Base-by-base conservation (phyloP, 1,284 basidiomycete species). In the Dichomitus squalens region DNA sequence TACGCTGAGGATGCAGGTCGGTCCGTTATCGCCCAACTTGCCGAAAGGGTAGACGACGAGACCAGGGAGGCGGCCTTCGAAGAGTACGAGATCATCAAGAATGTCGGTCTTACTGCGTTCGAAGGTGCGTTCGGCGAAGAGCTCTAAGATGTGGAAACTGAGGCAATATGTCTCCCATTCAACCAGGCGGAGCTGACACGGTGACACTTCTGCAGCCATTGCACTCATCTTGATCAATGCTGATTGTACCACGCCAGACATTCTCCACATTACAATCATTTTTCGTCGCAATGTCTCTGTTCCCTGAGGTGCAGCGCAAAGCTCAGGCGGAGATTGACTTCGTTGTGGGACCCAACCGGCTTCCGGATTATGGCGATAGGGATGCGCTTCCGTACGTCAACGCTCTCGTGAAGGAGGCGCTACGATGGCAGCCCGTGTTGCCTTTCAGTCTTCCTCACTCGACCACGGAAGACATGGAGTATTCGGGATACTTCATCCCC, bases 291-390 rank as follows among this genome's bases (percentile, higher is more conserved):
- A 70, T 75, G 68, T 61, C 68, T 1, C 63, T 71, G 36, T 61
- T 71, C 38, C 76, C 72, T 0, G 71, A 74, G 4, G 64, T 72
- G 7, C 72, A 73, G 50, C 60, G 55, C 5, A 69, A 65, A 27
- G 76, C 73, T 1, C 74, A 72, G 46, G 69, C 63, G 34, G 74
- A 77, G 52, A 54, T 78, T 9, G 74, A 76, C 57, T 52, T 59
- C 7, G 72, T 76, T 11, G 64, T 76, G 41, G 64, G 68, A 11
- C 39, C 57, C 1, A 68, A 73, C 29, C 60, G 64, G 16, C 52
- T 60, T 7, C 55, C 59, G 2, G 44, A 52, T 3, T 47, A 50
- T 20, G 16, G 29, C 29, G 74, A 76, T 44, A 33, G 63, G 16
- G 53, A 58, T 2, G 34, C 18, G 7, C 52, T 68, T 2, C 65